These are phyloP conservation scores for Lachancea meyersii DNA, from an alignment of 805 yeast species.

Conservation along the genomic window DNA sequence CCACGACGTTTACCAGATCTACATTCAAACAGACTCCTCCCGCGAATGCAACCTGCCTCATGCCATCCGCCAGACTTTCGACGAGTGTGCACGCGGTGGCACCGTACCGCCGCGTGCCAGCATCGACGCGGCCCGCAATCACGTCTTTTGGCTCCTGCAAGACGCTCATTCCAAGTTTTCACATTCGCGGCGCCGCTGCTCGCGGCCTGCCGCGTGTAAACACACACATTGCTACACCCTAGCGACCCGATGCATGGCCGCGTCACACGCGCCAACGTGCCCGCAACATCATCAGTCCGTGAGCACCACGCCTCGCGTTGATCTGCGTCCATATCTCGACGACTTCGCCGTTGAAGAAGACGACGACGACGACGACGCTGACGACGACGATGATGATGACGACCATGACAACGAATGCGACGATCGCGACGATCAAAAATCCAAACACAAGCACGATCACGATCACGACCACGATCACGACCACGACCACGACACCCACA, in stretches of 20 bases:
- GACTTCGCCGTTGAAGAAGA: slow-evolving; percentile 3
- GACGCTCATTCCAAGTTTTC: slow-evolving; percentile 19
- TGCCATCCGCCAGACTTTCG: slow-evolving; percentile 19
- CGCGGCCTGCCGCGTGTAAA: not conserved
- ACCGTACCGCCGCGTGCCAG: slow-evolving; percentile 16
- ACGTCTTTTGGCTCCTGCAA: slow-evolving; percentile 22
- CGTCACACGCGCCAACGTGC: too few relatives aligned
- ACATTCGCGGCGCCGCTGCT: slow-evolving; percentile 6
- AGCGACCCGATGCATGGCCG: not conserved
- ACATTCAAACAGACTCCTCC: slow-evolving; percentile 24
- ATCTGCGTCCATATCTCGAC: not conserved
- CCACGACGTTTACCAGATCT: slow-evolving; percentile 18
- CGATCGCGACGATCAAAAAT: not conserved
- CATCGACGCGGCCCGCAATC: slow-evolving; percentile 23
- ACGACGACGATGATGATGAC: slow-evolving; percentile 1
- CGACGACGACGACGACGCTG: slow-evolving; percentile 5
- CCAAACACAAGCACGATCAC: not conserved
- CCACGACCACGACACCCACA: not conserved
- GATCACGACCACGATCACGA: not conserved
- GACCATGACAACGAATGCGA: too few relatives aligned
- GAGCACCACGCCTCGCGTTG: too few relatives aligned
- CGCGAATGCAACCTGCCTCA: slow-evolving; percentile 30
- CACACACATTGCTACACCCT: not conserved
- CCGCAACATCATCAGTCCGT: too few relatives aligned
- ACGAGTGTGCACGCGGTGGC: slow-evolving; percentile 12